phyloP scores from a whole-genome alignment of 148 eudicot genomes.

The Fagopyrum homotropicum region DNA sequence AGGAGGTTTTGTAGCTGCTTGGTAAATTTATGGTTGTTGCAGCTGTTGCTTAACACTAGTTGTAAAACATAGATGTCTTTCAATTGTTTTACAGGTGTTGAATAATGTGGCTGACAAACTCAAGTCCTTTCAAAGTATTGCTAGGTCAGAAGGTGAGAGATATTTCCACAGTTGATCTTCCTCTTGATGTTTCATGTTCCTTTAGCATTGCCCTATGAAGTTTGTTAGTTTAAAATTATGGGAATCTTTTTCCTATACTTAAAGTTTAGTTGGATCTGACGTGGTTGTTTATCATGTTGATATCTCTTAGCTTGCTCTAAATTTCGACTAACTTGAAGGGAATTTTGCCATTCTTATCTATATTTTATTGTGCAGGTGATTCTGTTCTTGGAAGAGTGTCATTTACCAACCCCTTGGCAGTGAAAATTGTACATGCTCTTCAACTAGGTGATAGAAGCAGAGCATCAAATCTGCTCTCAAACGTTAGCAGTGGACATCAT shows the following conservation, averaged over 20 bases:
- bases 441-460: constrained; percentile 47
- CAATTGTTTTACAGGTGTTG: constrained; percentile 26
- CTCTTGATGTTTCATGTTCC: constrained; percentile 2
- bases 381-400: constrained; percentile 20
- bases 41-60: not conserved
- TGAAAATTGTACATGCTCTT: constrained; percentile 65
- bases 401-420: constrained; percentile 27
- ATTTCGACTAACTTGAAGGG: not conserved
- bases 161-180: not conserved
- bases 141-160: constrained; percentile 24
- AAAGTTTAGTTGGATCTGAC: not conserved
- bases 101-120: constrained; percentile 19
- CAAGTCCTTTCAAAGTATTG: constrained; percentile 26
- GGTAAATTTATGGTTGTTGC: not conserved
- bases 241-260: not conserved
- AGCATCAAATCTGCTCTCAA: constrained; percentile 57
- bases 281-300: not conserved
- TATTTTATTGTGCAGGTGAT: constrained; percentile 25
- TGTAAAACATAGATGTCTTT: not conserved
- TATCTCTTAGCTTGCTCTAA: not conserved
- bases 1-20: not conserved
- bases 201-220: not conserved
- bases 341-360: not conserved
- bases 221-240: not conserved
- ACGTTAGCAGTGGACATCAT: constrained; percentile 23